These are phyloP conservation scores for Smallanthus sonchifolius DNA, from an alignment of 129 eudicot genomes.

Conservation along the genomic window DNA sequence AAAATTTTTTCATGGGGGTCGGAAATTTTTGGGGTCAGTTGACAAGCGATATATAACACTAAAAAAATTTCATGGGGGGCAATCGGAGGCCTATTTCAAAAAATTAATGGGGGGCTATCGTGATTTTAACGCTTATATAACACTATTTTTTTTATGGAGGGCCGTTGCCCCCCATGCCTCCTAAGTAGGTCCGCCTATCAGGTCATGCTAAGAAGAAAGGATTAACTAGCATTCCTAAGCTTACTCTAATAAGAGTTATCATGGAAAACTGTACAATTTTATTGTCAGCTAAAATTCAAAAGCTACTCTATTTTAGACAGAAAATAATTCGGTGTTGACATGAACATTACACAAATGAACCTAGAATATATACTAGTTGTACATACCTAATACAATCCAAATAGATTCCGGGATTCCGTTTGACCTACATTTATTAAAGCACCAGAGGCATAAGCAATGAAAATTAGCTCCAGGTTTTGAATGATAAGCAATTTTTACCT, in stretches of 20 bases:
- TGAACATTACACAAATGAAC: conserved; percentile 6
- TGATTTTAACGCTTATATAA: too few relatives aligned
- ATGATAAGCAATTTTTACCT: conserved; percentile 36
- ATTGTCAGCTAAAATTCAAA: neutral
- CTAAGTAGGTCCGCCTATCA: too few relatives aligned
- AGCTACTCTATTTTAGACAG: neutral
- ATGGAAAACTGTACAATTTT: neutral
- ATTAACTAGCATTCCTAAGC: neutral
- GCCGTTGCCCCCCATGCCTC: too few relatives aligned
- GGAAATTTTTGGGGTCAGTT: too few relatives aligned
- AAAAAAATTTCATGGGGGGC: too few relatives aligned
- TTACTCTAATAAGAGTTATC: neutral
- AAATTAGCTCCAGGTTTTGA: conserved; percentile 5
- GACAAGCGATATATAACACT: too few relatives aligned
- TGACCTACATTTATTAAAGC: conserved; percentile 35
- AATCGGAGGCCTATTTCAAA: too few relatives aligned
- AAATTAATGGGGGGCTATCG: too few relatives aligned
- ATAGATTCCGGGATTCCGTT: conserved; percentile 29
- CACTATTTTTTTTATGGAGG: too few relatives aligned
- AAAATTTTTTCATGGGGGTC: too few relatives aligned
- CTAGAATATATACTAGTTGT: conserved; percentile 32
- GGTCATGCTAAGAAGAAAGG: conserved; percentile 13
- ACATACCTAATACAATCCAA: conserved; percentile 27
- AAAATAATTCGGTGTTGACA: neutral
- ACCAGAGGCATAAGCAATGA: conserved; percentile 14